A percentile compares a stretch with the other conserved stretches of the same genome.
Conservation (phyloP, 192 early-diverging fungal species). For the Pecoramyces ruminantium region DNA sequence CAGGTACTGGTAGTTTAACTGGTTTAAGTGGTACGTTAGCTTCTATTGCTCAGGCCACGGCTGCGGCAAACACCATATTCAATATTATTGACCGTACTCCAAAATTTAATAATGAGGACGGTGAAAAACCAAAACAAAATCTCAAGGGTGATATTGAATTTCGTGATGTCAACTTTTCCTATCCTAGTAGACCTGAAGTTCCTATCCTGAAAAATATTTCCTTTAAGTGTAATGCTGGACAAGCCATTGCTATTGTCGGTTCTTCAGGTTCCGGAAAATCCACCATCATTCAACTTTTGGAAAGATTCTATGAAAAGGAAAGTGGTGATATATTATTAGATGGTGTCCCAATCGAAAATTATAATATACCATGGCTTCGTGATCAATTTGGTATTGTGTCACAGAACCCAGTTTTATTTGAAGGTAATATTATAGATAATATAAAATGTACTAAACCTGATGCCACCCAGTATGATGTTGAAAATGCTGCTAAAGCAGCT, state of each 20-base stretch:
- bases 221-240: conserved; percentile 37
- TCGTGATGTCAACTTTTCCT: conserved; percentile 55
- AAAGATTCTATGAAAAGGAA: conserved; percentile 65
- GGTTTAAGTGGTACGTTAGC: conserved; percentile 54
- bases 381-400: conserved; percentile 73
- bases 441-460: conserved; percentile 1
- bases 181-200: conserved; percentile 74
- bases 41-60: conserved; percentile 54
- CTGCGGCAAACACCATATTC: conserved; percentile 68
- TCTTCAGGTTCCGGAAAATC: conserved; percentile 72
- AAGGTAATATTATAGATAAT: conserved; percentile 55
- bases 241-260: conserved; percentile 80
- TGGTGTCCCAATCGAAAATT: conserved; percentile 50
- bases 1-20: conserved; percentile 61
- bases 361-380: conserved; percentile 69
- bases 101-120: conserved; percentile 31
- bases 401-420: conserved; percentile 75
- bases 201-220: conserved; percentile 53
- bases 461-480: conserved; percentile 24
- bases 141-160: conserved; percentile 60
- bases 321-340: conserved; percentile 47
- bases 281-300: conserved; percentile 67
- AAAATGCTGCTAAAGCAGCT: conserved; percentile 27
- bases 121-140: conserved; percentile 12
- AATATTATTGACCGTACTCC: conserved; percentile 65